Base-by-base conservation (phyloP, 805 yeast genomes). In the Metschnikowia reukaufii region DNA sequence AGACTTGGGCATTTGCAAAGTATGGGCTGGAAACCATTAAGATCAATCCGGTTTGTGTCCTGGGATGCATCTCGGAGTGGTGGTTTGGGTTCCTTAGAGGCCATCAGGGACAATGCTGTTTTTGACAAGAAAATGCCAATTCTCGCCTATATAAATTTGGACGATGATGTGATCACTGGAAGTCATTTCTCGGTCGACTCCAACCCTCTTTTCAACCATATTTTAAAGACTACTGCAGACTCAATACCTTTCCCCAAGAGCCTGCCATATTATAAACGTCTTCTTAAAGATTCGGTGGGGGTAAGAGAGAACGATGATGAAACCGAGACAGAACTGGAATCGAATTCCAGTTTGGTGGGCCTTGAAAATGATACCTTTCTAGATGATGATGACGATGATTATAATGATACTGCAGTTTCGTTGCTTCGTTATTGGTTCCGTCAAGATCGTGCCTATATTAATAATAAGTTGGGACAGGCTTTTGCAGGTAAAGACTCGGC, bases 11-110 rank as follows among this genome's bases (percentile, higher is more conserved):
- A 60, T 41, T 58, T 72, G 44, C 56, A 54, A 15, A 51, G 57
- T 25, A 38, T 62, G 36, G 77, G 77, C 2, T 72, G 77, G 77
- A 66, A 63, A 48, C 77, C 77, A 1, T 56, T 71, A 29, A 59
- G 77, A 36, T 63, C 60, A 10, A 66, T 72, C 33, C 62, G 66
- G 42, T 70, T 72, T 54, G 62, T 72, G 2, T 67, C 73, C 1
- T 71, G 74, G 72, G 77, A 72, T 48, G 75, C 70, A 1, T 56
- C 67, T 6, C 59, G 60, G 23, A 60, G 60, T 39, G 72, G 71
- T 2, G 57, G 65, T 9, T 42, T 67, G 16, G 77, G 76, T 1
- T 55, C 72, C 0, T 57, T 55, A 38, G 46, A 53, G 4, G 52
- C 46, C 17, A 42, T 60, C 3, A 60, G 62, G 20, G 70, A 64